Conservation (phyloP, 2,329 filamentous ascomycete species). For the Aspergillus ruber region DNA sequence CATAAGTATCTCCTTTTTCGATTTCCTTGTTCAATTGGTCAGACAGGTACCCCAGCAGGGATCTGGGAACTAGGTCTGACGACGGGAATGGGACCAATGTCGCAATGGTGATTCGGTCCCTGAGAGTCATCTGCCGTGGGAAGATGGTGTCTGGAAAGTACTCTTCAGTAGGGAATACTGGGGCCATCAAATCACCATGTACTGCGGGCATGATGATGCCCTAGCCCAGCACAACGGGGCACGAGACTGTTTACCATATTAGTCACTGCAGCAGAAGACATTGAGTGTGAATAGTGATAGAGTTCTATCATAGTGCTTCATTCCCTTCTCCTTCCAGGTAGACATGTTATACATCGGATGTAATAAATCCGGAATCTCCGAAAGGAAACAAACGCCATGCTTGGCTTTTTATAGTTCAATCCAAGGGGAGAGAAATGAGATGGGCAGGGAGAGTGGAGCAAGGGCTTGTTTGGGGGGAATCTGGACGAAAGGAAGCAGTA, state of each 20-base stretch:
- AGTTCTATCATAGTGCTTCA: not conserved
- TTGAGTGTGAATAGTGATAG: not conserved
- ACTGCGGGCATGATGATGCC: constrained; percentile 30
- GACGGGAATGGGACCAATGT: constrained; percentile 78
- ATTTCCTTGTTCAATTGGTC: constrained; percentile 86
- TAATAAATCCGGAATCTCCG: too few species aligned
- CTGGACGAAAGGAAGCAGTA: constrained; percentile 1
- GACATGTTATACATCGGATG: too few species aligned
- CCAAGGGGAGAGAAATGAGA: not conserved
- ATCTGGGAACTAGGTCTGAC: constrained; percentile 66
- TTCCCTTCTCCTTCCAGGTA: too few species aligned
- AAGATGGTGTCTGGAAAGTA: constrained; percentile 62
- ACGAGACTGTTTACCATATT: constrained; percentile 31
- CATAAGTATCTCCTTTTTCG: constrained; percentile 85
- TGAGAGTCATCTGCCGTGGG: constrained; percentile 71
- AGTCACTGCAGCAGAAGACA: constrained; percentile 10
- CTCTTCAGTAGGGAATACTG: constrained; percentile 24
- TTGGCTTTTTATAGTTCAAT: not conserved
- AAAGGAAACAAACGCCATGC: too few species aligned
- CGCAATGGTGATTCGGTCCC: constrained; percentile 76
- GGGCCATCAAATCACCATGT: constrained; percentile 28
- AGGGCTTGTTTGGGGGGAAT: not conserved
- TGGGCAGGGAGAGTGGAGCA: too few species aligned
- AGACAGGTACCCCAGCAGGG: constrained; percentile 68
- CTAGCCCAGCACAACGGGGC: constrained; percentile 20